A percentile compares a stretch with the other conserved stretches of the same genome.
Conservation (phyloP, 805 yeast genomes). For the Wickerhamomyces tratensis region DNA sequence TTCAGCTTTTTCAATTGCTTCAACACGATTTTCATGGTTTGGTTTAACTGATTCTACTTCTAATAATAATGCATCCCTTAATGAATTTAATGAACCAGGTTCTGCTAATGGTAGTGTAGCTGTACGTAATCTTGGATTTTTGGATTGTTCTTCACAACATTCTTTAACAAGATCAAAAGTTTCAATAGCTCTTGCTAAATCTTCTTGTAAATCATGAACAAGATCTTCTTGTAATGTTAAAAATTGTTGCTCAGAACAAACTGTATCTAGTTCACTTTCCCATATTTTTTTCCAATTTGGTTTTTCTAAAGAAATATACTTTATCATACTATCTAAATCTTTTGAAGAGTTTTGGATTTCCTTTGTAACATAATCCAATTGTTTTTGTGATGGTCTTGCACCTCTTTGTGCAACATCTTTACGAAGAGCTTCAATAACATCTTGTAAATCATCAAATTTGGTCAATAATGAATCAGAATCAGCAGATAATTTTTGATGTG, state of each 20-base stretch:
- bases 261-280: slow-evolving; percentile 84
- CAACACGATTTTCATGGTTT: slow-evolving; percentile 74
- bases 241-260: slow-evolving; percentile 91
- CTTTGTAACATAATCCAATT: slow-evolving; percentile 52
- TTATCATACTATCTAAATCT: slow-evolving; percentile 43
- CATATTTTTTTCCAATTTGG: slow-evolving; percentile 85
- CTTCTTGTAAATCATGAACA: slow-evolving; percentile 69
- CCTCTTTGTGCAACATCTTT: slow-evolving; percentile 91
- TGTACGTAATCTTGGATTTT: slow-evolving; percentile 36
- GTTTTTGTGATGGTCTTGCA: slow-evolving; percentile 68
- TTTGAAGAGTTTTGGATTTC: slow-evolving; percentile 53
- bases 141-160: slow-evolving; percentile 70
- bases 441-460: slow-evolving; percentile 85
- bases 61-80: slow-evolving; percentile 67
- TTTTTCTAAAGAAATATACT: slow-evolving; percentile 59
- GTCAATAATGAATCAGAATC: slow-evolving; percentile 71
- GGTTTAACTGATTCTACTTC: slow-evolving; percentile 79
- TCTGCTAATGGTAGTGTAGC: slow-evolving; percentile 37
- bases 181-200: slow-evolving; percentile 68
- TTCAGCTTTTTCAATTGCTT: slow-evolving; percentile 86
- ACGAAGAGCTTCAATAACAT: slow-evolving; percentile 77
- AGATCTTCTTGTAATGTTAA: slow-evolving; percentile 85
- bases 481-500: slow-evolving; percentile 62
- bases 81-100: slow-evolving; percentile 52
- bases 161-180: slow-evolving; percentile 75